These are phyloP conservation scores for Globisporangium lucens DNA, from an alignment of 352 stramenopile species.

Conservation along the genomic window DNA sequence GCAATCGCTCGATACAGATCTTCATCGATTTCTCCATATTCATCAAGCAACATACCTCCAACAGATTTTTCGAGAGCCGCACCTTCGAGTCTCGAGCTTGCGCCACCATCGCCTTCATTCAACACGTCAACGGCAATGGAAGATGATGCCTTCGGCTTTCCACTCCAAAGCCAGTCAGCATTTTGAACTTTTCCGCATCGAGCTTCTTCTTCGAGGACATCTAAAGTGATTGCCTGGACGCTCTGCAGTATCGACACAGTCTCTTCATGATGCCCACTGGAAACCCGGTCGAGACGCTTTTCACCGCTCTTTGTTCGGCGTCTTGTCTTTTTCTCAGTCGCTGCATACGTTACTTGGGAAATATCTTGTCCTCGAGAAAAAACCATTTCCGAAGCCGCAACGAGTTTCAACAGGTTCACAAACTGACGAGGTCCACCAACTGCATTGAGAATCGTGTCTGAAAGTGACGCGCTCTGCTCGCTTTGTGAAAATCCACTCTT, in stretches of 20 bases:
- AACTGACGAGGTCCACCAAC: conserved; percentile 73
- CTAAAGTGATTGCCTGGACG: conserved; percentile 47
- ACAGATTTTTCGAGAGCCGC: not conserved
- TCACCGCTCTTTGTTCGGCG: no score
- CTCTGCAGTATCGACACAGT: conserved; percentile 44
- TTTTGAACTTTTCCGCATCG: conserved; percentile 27
- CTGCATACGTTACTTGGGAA: not conserved
- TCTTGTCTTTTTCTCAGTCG: not conserved
- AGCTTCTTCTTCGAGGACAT: conserved; percentile 60
- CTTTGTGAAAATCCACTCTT: not conserved
- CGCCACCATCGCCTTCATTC: not conserved
- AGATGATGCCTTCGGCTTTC: not conserved
- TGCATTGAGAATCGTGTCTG: conserved; percentile 40
- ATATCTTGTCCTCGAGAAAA: conserved; percentile 22
- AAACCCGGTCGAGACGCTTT: not conserved
- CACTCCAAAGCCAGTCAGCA: conserved; percentile 16
- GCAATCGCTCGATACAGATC: conserved; percentile 17
- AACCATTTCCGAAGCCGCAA: conserved; percentile 76
- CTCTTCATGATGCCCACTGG: conserved; percentile 20
- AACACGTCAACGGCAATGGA: not conserved
- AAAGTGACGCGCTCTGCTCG: conserved; percentile 20
- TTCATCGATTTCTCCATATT: conserved; percentile 15
- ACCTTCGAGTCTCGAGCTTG: not conserved
- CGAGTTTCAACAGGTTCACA: conserved; percentile 78
- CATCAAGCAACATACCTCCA: not conserved